Base-by-base conservation (phyloP, 2,329 filamentous ascomycete genomes). In the Pseudogymnoascus sp. region DNA sequence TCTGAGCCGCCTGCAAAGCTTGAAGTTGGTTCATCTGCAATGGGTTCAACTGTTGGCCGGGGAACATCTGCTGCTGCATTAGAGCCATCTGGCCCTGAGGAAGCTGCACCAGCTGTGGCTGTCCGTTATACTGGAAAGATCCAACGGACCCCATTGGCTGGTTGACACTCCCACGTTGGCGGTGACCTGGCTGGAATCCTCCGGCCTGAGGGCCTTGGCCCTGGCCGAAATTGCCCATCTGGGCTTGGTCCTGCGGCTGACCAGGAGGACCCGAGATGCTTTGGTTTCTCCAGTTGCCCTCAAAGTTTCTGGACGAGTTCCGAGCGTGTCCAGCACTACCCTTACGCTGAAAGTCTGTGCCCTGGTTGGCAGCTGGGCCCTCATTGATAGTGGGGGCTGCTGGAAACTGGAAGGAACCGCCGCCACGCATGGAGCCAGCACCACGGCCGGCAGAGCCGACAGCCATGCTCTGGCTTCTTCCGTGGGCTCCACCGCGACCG, bases 261-360 rank as follows among this genome's bases (percentile, higher is more conserved):
- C 67, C 65, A 65, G 83, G 32, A 35, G 83, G 32, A 35, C 22
- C 57, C 6, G 57, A 58, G 35, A 58, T 38, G 30, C 32, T 35
- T 67, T 89, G 92, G 70, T 91, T 95, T 69, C 94, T 89, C 94
- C 94, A 99, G 76, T 99, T 99, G 69, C 92, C 87, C 67, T 99
- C 94, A 71, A 97, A 97, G 76, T 97, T 99, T 65, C 94, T 86
- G 22, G 94, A 99, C 9, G 84, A 84, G 32, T 87, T 88, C 64
- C 94, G 85, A 65, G 84, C 87, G 73, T 99, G 94, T 61, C 90
- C 88, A 61, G 74, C 82, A 68, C 88, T 89, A 68, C 88, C 86
- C 67, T 90, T 89, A 64, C 90, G 87, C 67, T 85, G 81, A 71
- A 91, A 89, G 67, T 94, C 90, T 64, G 74, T 76, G 63, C 71